Base-by-base conservation (phyloP, 108 stramenopile genomes). In the Nannochloropsis salina region DNA sequence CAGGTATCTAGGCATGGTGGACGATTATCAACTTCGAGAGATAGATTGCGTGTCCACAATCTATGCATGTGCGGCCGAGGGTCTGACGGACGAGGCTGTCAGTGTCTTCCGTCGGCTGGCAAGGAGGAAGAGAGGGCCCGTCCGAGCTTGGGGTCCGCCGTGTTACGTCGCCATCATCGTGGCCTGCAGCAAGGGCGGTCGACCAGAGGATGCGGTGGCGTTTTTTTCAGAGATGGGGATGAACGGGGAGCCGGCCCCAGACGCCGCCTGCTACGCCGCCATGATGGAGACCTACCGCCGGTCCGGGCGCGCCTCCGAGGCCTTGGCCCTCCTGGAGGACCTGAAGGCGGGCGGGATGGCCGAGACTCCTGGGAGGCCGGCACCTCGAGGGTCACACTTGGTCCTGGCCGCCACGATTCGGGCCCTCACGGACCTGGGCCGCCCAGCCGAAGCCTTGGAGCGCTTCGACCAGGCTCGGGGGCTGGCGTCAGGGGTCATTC, bases 111-210 rank as follows among this genome's bases (percentile, higher is more conserved):
- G 61, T n/a, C 61, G 61, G 15, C 61, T 74, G 15, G 61, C 61
- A 74, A n/a, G n/a, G n/a, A 74, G 15, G 61, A 74, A 74, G n/a
- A 74, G 61, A n/a, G 61, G 61, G n/a, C 61, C 20, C 61, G 61
- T 74, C 61, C 15, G 15, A n/a, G 15, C 61, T 74, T 74, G 15
- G 20, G 61, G 61, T n/a, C n/a, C 61, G 3, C 61, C 3, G n/a
- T n/a, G 5, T n/a, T 74, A 74, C 61, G 61, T 6, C 20, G 61
- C 61, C 61, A 74, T 74, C 61, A 74, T 74, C 15, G n/a, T 74
- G 61, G 61, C 61, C 61, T 74, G 61, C 61, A 74, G 61, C 61
- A 74, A 74, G 61, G 61, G 61, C 61, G n/a, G n/a, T n/a, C 61
- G 61, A 15, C 61, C 61, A n/a, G 61, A 74, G 15, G 61, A 74